Conservation (phyloP, 2,329 filamentous ascomycete genomes). For the Daldinia sp. region DNA sequence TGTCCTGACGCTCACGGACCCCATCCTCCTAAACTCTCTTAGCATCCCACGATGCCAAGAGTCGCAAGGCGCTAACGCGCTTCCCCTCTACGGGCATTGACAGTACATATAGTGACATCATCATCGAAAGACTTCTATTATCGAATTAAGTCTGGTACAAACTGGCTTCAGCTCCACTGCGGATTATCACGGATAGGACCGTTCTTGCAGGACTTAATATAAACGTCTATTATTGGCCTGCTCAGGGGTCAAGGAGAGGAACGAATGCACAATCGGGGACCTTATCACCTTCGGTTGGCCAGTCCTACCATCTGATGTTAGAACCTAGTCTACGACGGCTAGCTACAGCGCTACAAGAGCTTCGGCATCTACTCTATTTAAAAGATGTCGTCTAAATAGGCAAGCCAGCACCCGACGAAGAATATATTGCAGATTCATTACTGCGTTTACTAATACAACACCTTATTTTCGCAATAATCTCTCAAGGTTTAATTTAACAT, state of each 20-base stretch:
- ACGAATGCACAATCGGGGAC: slow-evolving; percentile 25
- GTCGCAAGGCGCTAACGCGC: slow-evolving; percentile 24
- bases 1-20: slow-evolving; percentile 19
- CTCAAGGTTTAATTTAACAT: slow-evolving; percentile 19
- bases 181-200: slow-evolving; percentile 41
- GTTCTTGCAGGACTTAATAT: slow-evolving; percentile 25
- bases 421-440: slow-evolving; percentile 10
- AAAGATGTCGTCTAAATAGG: slow-evolving; percentile 14
- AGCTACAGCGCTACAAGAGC: slow-evolving; percentile 11
- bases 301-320: slow-evolving; percentile 14
- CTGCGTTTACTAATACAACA: slow-evolving; percentile 6
- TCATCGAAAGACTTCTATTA: slow-evolving; percentile 41
- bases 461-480: slow-evolving; percentile 8
- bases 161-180: slow-evolving; percentile 35
- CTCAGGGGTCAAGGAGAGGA: slow-evolving; percentile 29
- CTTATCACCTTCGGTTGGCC: slow-evolving; percentile 21
- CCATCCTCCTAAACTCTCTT: slow-evolving; percentile 13
- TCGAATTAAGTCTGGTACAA: slow-evolving; percentile 27
- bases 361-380: slow-evolving; percentile 4
- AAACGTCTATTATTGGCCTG: slow-evolving; percentile 16
- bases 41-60: slow-evolving; percentile 36
- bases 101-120: slow-evolving; percentile 40
- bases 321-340: slow-evolving; percentile 12
- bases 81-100: slow-evolving; percentile 35
- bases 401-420: slow-evolving; percentile 14